Conservation (phyloP, 139 green algal genomes). For the Chlamydomonas eustigma region DNA sequence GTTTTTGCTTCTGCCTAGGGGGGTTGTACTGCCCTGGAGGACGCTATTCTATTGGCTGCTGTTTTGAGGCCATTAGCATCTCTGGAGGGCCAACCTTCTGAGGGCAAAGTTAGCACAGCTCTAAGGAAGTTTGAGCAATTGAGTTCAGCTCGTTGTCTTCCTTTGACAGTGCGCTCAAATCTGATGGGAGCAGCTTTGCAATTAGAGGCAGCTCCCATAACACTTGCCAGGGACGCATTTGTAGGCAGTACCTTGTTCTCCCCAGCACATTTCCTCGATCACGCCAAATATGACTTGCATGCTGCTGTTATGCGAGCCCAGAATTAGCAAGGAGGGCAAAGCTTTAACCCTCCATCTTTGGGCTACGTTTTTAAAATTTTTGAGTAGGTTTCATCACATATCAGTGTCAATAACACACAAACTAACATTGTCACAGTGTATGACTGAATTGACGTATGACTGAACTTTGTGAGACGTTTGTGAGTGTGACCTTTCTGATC, state of each 20-base stretch:
- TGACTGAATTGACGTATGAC: too few relatives aligned
- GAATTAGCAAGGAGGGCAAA: too few relatives aligned
- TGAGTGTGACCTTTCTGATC: too few relatives aligned
- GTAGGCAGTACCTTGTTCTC: constrained; percentile 17
- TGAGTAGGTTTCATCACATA: too few relatives aligned
- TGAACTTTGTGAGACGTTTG: too few relatives aligned
- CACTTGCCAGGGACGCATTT: constrained; percentile 9
- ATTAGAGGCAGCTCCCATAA: constrained; percentile 4
- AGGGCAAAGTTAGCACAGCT: constrained; percentile 20
- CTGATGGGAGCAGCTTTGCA: constrained; percentile 34
- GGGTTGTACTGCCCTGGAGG: constrained; percentile 42
- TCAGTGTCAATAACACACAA: too few relatives aligned
- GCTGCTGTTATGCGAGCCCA: too few relatives aligned
- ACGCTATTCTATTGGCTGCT: constrained; percentile 57
- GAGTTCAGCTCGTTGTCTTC: constrained; percentile 25
- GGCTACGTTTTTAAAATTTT: too few relatives aligned
- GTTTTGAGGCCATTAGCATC: constrained; percentile 17
- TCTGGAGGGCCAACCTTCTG: not conserved
- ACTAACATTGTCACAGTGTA: too few relatives aligned
- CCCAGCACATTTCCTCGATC: constrained; percentile 32
- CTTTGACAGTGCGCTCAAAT: constrained; percentile 24
- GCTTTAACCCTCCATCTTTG: too few relatives aligned
- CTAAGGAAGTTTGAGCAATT: too few relatives aligned
- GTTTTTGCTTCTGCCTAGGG: too few relatives aligned
- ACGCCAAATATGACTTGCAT: constrained; percentile 12